These are phyloP conservation scores for Choiromyces venosus DNA, from an alignment of 495 filamentous ascomycete species.

Conservation along the genomic window DNA sequence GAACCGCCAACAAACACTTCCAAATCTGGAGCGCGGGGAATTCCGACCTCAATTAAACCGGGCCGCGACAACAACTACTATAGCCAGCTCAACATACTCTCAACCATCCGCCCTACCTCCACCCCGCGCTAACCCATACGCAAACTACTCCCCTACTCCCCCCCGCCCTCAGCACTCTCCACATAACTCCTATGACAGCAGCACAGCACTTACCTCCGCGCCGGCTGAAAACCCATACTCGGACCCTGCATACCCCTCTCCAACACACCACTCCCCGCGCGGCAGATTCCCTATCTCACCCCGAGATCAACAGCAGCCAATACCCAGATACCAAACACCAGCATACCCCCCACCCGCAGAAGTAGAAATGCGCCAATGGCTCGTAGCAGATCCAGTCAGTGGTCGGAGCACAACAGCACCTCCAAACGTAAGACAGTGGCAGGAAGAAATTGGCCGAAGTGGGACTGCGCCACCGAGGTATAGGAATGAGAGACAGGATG, in stretches of 20 bases:
- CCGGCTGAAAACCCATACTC: background rate
- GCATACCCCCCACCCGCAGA: too few relatives aligned
- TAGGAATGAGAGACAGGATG: slow-evolving; percentile 2
- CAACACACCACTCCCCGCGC: background rate
- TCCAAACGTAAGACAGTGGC: background rate
- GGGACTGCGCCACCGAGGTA: slow-evolving; percentile 17
- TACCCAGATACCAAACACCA: too few relatives aligned
- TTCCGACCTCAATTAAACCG: background rate
- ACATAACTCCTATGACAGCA: background rate
- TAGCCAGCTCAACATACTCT: background rate
- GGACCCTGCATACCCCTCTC: background rate
- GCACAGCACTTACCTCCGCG: background rate
- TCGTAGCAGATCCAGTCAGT: slow-evolving; percentile 1
- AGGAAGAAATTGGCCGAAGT: slow-evolving; percentile 2
- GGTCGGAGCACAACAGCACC: slow-evolving; percentile 16
- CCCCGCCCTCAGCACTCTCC: background rate
- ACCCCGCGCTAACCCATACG: background rate
- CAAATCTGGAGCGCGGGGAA: background rate
- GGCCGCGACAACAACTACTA: background rate
- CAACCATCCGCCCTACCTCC: background rate
- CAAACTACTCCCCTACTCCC: background rate
- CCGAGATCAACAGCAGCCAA: too few relatives aligned
- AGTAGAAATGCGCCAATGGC: too few relatives aligned
- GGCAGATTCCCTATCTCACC: background rate
- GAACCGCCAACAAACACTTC: background rate